Evolutionary conservation across 192 early-diverging fungal species (phyloP), one percentile per base, ranked within the genome.

Genomic region (Linnemannia schmuckeri): DNA sequence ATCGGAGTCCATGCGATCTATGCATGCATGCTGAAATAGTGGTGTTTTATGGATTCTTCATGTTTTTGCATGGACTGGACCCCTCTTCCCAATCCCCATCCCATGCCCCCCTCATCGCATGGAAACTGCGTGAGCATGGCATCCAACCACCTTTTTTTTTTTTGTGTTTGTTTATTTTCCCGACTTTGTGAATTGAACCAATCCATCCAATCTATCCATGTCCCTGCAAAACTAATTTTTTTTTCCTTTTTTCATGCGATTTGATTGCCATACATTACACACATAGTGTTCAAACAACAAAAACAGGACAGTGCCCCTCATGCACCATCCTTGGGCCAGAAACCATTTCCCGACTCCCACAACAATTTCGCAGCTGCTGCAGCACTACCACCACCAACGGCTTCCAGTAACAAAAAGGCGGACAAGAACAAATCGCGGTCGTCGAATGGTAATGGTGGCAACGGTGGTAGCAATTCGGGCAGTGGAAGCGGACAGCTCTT

Each of bases 51-150:
- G 46, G 46, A 47, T 61, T 42, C 30, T 18, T 30, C 33, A 69
- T 70, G 69, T 41, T 41, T 71, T 71, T 18, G 30, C 38, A n/a
- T 71, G 70, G 70, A 71, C 70, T 71, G 61, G 61, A 63, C 61
- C 61, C 27, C n/a, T 57, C 55, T 27, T 30, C 61, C 27, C 27
- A 4, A 22, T 30, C 12, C 27, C 27, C 27, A 1, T 63, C 27
- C 27, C 57, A 27, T 57, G 4, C 27, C 27, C 27, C 9, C 61
- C 27, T 63, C 27, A 27, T 63, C 61, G 61, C 61, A 63, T 63
- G 61, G 57, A 30, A 9, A 30, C 33, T 63, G 57, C 57, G 57
- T 63, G 57, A 27, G 61, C 55, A 57, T 54, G 52, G 24, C 61
- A 63, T 30, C 10, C 24, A 63, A 33, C 47, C 9, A 63, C 61